Percentiles rank a stretch among this genome's conserved stretches.
phyloP scores from a whole-genome alignment of 2,329 filamentous ascomycete genomes.

The Pseudopyricularia cyperi region DNA sequence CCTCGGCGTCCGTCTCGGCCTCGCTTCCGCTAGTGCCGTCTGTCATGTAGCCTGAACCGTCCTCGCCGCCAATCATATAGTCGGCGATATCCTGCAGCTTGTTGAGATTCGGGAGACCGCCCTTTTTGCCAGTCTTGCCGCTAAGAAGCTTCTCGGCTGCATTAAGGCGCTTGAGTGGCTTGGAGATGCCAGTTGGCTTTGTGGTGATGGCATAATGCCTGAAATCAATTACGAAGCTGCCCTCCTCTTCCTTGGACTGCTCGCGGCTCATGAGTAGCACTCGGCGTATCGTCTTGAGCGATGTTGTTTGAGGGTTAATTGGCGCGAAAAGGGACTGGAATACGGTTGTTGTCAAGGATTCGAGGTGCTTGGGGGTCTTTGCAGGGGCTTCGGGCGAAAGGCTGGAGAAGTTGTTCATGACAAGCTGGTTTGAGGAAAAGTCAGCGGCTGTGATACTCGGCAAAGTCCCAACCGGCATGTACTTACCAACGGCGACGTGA shows the following conservation, averaged over 20 bases:
- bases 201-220: conserved; percentile 93
- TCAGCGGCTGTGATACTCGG: neutral
- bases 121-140: conserved; percentile 48
- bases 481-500: conserved; percentile 65
- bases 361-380: conserved; percentile 83
- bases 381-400: conserved; percentile 45
- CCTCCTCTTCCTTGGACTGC: conserved; percentile 40
- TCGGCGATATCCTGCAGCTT: conserved; percentile 89
- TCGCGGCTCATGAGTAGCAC: conserved; percentile 86
- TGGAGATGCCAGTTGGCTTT: conserved; percentile 71
- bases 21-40: conserved; percentile 78
- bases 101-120: conserved; percentile 73
- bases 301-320: conserved; percentile 83
- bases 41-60: conserved; percentile 71
- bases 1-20: conserved; percentile 85
- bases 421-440: conserved; percentile 41
- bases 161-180: conserved; percentile 70
- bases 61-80: conserved; percentile 76
- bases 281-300: conserved; percentile 82
- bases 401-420: conserved; percentile 95
- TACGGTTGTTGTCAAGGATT: conserved; percentile 81
- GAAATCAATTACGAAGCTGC: conserved; percentile 71
- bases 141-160: conserved; percentile 68
- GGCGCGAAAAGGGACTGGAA: conserved; percentile 95
- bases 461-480: neutral